Evolutionary conservation across 345 rosid genomes (phyloP), one percentile per base, ranked within the genome.

Genomic region (Lepidium africanum): DNA sequence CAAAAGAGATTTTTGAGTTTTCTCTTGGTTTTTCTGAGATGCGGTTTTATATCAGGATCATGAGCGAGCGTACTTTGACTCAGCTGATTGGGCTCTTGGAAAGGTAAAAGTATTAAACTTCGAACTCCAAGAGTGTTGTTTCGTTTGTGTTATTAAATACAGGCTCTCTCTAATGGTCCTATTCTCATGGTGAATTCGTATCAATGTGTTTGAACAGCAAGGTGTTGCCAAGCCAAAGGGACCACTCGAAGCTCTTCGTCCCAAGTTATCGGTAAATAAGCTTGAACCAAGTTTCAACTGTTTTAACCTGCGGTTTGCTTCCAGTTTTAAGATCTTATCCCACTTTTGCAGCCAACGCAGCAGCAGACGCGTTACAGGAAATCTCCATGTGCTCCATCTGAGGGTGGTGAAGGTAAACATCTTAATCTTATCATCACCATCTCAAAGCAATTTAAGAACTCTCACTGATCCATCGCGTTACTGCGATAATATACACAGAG

Each of bases 1-100:
- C 45, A 30, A 27, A 16, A 0, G 21, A 64, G 38, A 45, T 23
- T 55, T 51, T 55, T 71, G 8, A 3, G 33, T 39, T 63, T 36
- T 48, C 50, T 12, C 19, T 52, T 13, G 7, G 16, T 3, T 52
- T 42, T 64, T 48, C 45, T 65, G 51, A 72, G 32, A 6, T 72
- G 43, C 2, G 46, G 45, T 56, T 65, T 48, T 38, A 0, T 72
- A 32, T 43, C 75, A 94, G 99, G 99, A 94, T 75, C 96, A 89
- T 42, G 99, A 91, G 68, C 85, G 99, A 60, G 97, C 99, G 9
- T 95, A 86, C 81, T 95, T 95, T 71, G 99, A 91, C 72, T 94
- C 99, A 47, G 99, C 99, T 78, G 99, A 94, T 71, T 94, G 99
- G 99, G 99, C 99, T 41, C 91, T 94, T 81, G 99, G 99, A 76